phyloP scores from a whole-genome alignment of 2,329 filamentous ascomycete genomes.

The Canariomyces notabilis region DNA sequence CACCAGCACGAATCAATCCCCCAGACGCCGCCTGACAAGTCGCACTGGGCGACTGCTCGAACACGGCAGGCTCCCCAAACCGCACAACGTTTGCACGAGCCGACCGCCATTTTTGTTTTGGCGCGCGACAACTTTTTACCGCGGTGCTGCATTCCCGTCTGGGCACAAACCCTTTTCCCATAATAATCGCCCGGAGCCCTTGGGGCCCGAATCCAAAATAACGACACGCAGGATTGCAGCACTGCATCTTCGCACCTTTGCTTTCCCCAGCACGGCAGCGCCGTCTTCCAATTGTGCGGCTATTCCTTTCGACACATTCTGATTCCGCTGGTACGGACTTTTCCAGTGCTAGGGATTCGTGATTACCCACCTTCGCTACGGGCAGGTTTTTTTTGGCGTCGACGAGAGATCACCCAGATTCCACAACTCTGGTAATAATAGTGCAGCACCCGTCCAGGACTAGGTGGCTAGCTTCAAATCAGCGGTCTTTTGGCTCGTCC shows the following conservation, averaged over 20 bases:
- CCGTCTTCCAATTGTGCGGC: constrained; percentile 6
- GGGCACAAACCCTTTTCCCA: constrained; percentile 12
- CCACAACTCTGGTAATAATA: constrained; percentile 1
- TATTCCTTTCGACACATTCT: constrained; percentile 2
- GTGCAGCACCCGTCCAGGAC: constrained; percentile 7
- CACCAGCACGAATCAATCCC: constrained; percentile 25
- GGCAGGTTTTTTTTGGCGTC: constrained; percentile 14
- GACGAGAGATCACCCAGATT: constrained; percentile 14
- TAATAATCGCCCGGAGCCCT: constrained; percentile 26
- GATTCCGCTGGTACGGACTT: constrained; percentile 23
- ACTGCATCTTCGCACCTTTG: neutral
- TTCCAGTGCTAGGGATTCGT: neutral
- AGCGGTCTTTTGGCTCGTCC: constrained; percentile 7
- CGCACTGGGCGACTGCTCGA: constrained; percentile 28
- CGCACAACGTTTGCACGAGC: constrained; percentile 14
- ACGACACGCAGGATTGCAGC: constrained; percentile 17
- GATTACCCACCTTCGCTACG: constrained; percentile 9
- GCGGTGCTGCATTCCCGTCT: constrained; percentile 16
- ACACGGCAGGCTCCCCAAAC: constrained; percentile 18
- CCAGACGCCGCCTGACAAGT: constrained; percentile 17
- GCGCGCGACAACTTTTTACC: constrained; percentile 24
- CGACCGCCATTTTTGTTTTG: constrained; percentile 17
- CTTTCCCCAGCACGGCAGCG: constrained; percentile 6
- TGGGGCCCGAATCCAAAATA: constrained; percentile 23
- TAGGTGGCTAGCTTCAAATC: constrained; percentile 11